Evolutionary conservation across 2,329 filamentous ascomycete genomes (phyloP).

Genomic region (Fusarium pilosicola): DNA sequence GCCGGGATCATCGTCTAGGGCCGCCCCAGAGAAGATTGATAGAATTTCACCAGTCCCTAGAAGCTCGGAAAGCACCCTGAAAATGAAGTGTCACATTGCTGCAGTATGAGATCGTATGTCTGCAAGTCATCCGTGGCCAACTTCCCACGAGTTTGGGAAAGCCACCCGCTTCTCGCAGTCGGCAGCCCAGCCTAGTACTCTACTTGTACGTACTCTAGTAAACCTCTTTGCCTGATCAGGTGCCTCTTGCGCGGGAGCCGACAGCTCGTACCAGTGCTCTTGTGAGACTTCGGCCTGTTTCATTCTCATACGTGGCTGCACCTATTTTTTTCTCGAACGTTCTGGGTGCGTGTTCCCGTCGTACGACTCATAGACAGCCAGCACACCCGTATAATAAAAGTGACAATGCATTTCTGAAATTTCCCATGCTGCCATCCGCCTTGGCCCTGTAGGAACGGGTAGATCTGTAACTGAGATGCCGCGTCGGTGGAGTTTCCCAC

Average conservation of each 20-base stretch:
- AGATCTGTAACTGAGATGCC: constrained; percentile 1
- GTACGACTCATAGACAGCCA: constrained; percentile 26
- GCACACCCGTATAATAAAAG: constrained; percentile 21
- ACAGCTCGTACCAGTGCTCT: constrained; percentile 8
- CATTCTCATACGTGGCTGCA: constrained; percentile 32
- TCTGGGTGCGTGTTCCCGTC: constrained; percentile 24
- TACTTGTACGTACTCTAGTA: constrained; percentile 16
- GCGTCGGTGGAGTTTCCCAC: constrained; percentile 2
- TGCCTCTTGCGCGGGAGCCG: constrained; percentile 17
- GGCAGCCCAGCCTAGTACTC: neutral
- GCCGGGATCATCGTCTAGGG: constrained; percentile 31
- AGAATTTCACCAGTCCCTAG: constrained; percentile 2
- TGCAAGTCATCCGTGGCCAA: constrained; percentile 40
- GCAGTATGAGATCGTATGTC: constrained; percentile 36
- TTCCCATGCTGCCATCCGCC: constrained; percentile 11
- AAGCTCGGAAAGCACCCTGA: constrained; percentile 7
- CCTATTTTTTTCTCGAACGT: constrained; percentile 41
- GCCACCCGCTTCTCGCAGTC: constrained; percentile 16
- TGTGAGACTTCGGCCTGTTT: constrained; percentile 22
- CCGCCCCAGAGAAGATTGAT: constrained; percentile 8
- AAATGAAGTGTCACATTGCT: constrained; percentile 34
- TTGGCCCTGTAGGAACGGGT: neutral
- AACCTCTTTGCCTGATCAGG: constrained; percentile 6
- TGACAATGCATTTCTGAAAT: constrained; percentile 21
- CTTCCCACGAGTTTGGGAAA: constrained; percentile 35